These are phyloP conservation scores for Lyophyllum atratum DNA, from an alignment of 768 basidiomycete genomes.

Conservation along the genomic window DNA sequence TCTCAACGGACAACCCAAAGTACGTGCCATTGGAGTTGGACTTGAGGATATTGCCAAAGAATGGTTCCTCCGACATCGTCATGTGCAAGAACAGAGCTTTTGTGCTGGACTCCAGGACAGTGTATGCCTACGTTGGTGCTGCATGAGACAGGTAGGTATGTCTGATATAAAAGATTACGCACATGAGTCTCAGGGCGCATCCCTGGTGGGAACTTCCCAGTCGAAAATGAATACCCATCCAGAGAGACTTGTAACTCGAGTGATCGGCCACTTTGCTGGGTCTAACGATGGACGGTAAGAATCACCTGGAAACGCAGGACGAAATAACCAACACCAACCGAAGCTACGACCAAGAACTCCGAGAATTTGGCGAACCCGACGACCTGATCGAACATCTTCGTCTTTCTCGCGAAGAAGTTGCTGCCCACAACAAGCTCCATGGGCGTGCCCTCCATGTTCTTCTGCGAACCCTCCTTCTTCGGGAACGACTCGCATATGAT, in stretches of 20 bases:
- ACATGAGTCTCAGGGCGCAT: constrained; percentile 92
- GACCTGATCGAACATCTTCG: constrained; percentile 80
- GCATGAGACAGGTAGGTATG: not conserved
- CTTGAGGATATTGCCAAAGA: constrained; percentile 91
- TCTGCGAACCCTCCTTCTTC: constrained; percentile 82
- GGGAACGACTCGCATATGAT: constrained; percentile 91
- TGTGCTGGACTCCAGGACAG: constrained; percentile 92
- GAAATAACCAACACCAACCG: constrained; percentile 51
- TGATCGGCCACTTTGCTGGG: constrained; percentile 52
- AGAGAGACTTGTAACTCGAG: constrained; percentile 91
- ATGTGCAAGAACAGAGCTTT: constrained; percentile 93
- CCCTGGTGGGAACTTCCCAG: constrained; percentile 86
- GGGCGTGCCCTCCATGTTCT: constrained; percentile 59
- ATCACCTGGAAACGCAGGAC: not conserved
- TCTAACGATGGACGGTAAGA: constrained; percentile 31
- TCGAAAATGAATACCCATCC: constrained; percentile 83
- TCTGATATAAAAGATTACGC: constrained; percentile 27
- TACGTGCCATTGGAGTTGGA: constrained; percentile 99
- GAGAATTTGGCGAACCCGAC: constrained; percentile 98
- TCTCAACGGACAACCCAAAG: constrained; percentile 82
- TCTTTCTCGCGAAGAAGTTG: constrained; percentile 71
- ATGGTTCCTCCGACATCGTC: constrained; percentile 85
- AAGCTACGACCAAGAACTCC: constrained; percentile 93
- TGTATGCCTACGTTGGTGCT: constrained; percentile 67
- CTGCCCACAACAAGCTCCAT: constrained; percentile 79